These are phyloP conservation scores for Termitomyces eurrhizus DNA, from an alignment of 768 basidiomycete genomes.

Conservation along the genomic window DNA sequence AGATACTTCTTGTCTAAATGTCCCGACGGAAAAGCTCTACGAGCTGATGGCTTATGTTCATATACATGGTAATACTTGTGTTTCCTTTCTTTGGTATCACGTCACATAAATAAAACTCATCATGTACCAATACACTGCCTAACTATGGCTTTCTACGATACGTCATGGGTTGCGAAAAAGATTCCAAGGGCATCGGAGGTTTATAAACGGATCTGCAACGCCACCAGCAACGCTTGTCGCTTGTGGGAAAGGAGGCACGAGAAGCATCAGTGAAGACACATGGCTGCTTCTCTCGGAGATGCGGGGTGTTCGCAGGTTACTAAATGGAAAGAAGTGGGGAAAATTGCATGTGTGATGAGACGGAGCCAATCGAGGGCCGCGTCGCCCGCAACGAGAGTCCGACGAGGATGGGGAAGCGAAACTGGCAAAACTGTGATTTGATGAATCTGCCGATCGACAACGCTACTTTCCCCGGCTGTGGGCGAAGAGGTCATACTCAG, in stretches of 20 bases:
- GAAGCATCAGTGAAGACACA: slow-evolving; percentile 21
- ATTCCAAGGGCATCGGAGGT: slow-evolving; percentile 17
- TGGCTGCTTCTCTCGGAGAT: slow-evolving; percentile 12
- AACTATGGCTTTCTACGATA: slow-evolving; percentile 1
- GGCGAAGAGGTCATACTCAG: slow-evolving; percentile 23
- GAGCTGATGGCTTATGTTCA: neutral
- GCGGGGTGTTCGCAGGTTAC: slow-evolving; percentile 13
- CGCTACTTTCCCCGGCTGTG: slow-evolving; percentile 20
- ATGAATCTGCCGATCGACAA: slow-evolving; percentile 33
- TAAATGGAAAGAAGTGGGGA: neutral
- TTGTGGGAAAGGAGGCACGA: slow-evolving; percentile 19
- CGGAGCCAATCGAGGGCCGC: slow-evolving; percentile 32
- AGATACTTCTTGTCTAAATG: slow-evolving; percentile 54
- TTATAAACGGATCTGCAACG: slow-evolving; percentile 19
- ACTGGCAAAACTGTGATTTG: slow-evolving; percentile 18
- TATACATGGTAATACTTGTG: neutral
- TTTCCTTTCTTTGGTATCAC: no score
- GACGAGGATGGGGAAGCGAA: slow-evolving; percentile 30
- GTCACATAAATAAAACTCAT: neutral
- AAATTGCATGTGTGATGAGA: slow-evolving; percentile 15
- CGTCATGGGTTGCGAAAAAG: slow-evolving; percentile 7
- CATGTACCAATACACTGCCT: neutral
- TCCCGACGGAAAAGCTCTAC: slow-evolving; percentile 4
- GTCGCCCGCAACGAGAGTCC: slow-evolving; percentile 35
- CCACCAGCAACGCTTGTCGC: slow-evolving; percentile 17